These are phyloP conservation scores for Ensete ventricosum DNA, from an alignment of 176 grass and related monocot genomes.

Conservation along the genomic window DNA sequence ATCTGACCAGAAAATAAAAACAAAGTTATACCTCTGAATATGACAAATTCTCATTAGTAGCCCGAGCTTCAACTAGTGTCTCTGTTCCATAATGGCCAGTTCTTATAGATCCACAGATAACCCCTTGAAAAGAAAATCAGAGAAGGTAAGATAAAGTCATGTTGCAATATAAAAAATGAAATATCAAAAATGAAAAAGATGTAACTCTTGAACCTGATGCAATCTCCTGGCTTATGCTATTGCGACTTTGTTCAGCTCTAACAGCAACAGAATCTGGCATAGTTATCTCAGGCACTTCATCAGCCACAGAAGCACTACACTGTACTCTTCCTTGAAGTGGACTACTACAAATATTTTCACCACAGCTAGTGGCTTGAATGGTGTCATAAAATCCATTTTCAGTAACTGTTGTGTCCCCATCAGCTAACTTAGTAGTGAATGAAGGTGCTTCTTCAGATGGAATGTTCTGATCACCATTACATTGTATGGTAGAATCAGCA, in stretches of 20 bases:
- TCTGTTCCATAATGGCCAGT: slow-evolving; percentile 35
- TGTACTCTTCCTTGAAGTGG: slow-evolving; percentile 52
- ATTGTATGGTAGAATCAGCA: slow-evolving; percentile 22
- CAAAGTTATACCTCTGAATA: slow-evolving; percentile 45
- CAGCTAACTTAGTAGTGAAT: slow-evolving; percentile 24
- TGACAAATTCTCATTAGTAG: slow-evolving; percentile 36
- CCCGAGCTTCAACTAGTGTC: slow-evolving; percentile 27
- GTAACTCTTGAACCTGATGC: slow-evolving; percentile 26
- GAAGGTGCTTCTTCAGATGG: slow-evolving; percentile 30
- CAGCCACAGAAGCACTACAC: slow-evolving; percentile 19
- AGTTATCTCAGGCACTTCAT: slow-evolving; percentile 33
- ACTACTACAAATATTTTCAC: slow-evolving; percentile 31
- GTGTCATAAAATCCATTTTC: slow-evolving; percentile 57
- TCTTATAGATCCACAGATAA: slow-evolving; percentile 23
- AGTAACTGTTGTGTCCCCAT: slow-evolving; percentile 31
- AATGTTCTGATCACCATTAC: slow-evolving; percentile 35
- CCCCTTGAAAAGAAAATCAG: slow-evolving; percentile 28
- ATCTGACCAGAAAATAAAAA: not conserved
- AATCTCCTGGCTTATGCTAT: slow-evolving; percentile 29
- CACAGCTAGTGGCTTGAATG: slow-evolving; percentile 26
- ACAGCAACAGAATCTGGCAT: slow-evolving; percentile 28
- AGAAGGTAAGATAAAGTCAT: slow-evolving; percentile 20
- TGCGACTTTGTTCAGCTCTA: slow-evolving; percentile 32
- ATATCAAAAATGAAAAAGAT: not conserved
- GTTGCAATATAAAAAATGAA: not conserved